Base-by-base conservation (phyloP, 345 rosid genomes). In the Euphorbia peplus region DNA sequence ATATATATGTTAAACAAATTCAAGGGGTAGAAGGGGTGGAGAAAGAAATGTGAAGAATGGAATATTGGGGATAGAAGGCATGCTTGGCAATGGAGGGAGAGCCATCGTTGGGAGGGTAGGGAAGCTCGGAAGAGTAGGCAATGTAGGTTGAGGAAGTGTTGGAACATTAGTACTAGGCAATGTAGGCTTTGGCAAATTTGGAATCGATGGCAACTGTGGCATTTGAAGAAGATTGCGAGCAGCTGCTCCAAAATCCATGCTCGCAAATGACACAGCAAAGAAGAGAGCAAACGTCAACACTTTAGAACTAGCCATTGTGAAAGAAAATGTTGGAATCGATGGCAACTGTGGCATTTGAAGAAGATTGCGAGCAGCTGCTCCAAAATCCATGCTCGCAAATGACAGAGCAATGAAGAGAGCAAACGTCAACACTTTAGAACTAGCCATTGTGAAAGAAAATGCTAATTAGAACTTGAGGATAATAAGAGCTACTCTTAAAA, bases 211-310 rank as follows among this genome's bases (percentile, higher is more conserved):
- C 21, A 76, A 28, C 1, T 37, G 26, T 16, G 74, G 70, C 41
- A 70, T 11, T 50, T 77, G 79, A 42, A 77, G 47, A 14, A 77
- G 79, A 56, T 67, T 56, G 10, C 80, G 78, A 54, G 78, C 76
- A 9, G 78, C 85, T 46, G 12, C 7, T 53, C 70, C 60, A 8
- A 68, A 42, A 4, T 74, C 25, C 13, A 68, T 47, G 73, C 75
- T 55, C 0, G 70, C 61, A 26, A 69, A 66, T 2, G 61, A 64
- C 29, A 75, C 22, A 14, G 68, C 62, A 16, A 76, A 25, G 14
- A 63, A 58, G 42, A 76, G 29, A 11, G 47, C 64, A 0, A 60
- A 8, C 30, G 29, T 4, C 8, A 50, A 50, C 18, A 5, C 3
- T 8, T 50, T 50, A 16, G 53, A 3, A 50, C 1, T 50, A 16